Evolutionary conservation across 805 yeast species (phyloP), one percentile per base, ranked within the genome.

Genomic region (Pichia californica): DNA sequence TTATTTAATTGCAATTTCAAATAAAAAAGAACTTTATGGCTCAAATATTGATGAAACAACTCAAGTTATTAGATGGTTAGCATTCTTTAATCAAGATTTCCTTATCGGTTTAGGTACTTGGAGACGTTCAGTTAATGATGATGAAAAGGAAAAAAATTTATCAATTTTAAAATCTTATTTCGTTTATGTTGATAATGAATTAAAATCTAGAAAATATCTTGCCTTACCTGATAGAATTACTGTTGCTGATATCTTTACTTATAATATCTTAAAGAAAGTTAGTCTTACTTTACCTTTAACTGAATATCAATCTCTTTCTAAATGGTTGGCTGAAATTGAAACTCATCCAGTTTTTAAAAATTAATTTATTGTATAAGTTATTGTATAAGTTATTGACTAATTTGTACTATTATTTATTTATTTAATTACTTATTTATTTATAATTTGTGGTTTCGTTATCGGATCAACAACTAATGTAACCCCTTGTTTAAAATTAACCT

Each of bases 21-120:
- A 31, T 4, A 50, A 68, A 64, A 50, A 75, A 65, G 38, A 54
- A 42, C 41, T 50, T 47, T 49, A 52, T 36, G 96, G 96, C 55
- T 73, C 74, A 61, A 71, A 71, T 61, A 65, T 73, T 52, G 64
- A 68, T 47, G 87, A 84, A 56, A 70, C 75, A 57, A 84, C 83
- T 45, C 65, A 63, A 54, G 70, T 85, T 57, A 61, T 87, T 53
- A 78, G 71, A 67, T 88, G 95, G 95, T 56, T 80, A 61, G 83
- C 95, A 2, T 67, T 83, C 52, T 67, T 79, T 61, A 85, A 81
- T 73, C 57, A 73, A 54, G 96, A 89, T 56, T 52, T 83, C 38
- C 58, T 81, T 47, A 55, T 67, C 37, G 53, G 63, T 43, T 53
- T 72, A 11, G 30, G 27, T 16, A 19, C 15, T 18, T 30, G 31